Conservation (phyloP, 1,284 basidiomycete species). For the Volvariella volvacea region DNA sequence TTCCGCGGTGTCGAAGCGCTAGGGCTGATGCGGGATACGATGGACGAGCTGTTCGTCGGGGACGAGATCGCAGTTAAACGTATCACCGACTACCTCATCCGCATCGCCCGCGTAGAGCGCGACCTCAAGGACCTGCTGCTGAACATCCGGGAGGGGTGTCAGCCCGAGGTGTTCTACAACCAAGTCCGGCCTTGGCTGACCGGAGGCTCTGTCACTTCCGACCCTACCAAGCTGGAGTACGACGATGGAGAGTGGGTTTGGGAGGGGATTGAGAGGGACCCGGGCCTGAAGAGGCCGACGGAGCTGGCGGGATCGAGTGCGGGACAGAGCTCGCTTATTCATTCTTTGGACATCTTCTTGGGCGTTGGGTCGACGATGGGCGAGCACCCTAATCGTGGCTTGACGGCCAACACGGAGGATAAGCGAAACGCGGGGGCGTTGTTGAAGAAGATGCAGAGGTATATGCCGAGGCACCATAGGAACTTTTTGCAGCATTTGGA, state of each 20-base stretch:
- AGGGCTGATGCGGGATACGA: constrained; percentile 78
- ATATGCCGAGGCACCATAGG: constrained; percentile 88
- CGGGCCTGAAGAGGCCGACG: constrained; percentile 35
- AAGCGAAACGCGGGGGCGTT: constrained; percentile 36
- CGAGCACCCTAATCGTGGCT: constrained; percentile 1
- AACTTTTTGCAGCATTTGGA: constrained; percentile 74
- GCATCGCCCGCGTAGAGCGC: constrained; percentile 63
- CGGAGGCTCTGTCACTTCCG: constrained; percentile 65
- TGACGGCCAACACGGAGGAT: not conserved
- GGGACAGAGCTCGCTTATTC: constrained; percentile 85
- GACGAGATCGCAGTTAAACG: constrained; percentile 73
- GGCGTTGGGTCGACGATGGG: constrained; percentile 51
- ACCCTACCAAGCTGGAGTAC: constrained; percentile 15
- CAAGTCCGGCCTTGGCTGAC: constrained; percentile 90
- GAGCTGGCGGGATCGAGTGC: constrained; percentile 86
- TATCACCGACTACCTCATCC: constrained; percentile 67
- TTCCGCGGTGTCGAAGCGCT: constrained; percentile 84
- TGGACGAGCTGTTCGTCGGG: constrained; percentile 90
- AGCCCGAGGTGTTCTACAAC: constrained; percentile 80
- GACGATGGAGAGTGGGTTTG: constrained; percentile 60
- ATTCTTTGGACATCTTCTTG: constrained; percentile 86
- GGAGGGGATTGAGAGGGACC: constrained; percentile 52
- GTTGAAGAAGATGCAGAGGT: constrained; percentile 76
- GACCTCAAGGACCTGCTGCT: constrained; percentile 57
- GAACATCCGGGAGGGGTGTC: constrained; percentile 66